Evolutionary conservation across 331 rosid genomes (phyloP), one percentile per base, ranked within the genome.

Genomic region (Malus hybrid): DNA sequence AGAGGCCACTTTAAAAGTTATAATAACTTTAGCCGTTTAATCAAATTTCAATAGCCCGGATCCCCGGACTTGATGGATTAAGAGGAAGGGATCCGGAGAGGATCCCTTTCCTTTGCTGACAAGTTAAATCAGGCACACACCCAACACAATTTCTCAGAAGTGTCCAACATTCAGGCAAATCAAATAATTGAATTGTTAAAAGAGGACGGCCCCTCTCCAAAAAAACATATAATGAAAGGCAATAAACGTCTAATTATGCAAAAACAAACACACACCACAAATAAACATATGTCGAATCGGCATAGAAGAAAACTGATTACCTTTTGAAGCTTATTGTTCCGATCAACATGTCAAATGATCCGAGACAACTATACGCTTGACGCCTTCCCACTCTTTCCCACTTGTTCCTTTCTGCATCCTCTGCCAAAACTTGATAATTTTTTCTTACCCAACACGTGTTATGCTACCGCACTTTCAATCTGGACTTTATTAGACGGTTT

Each of bases 61-160:
- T 36, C 11, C 1, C 1, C 11, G 1, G 1, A 8, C 42, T 36
- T 36, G 42, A 3, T 36, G 42, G 11, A 36, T 36, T 36, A 36
- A 10, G 3, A 34, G 42, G 42, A 34, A 34, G 10, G 10, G 42
- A 34, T 34, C 42, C 42, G 42, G 10, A 34, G 42, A 7, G 42
- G 42, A 34, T 34, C 42, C 11, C 42, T 36, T 36, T 8, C 11
- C 42, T 36, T 34, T 34, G 42, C 3, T 36, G 42, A 36, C 42
- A 36, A 36, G 42, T 46, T 73, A 73, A 61, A 73, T 56, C 58
- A 60, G n/a, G 68, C 76, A 42, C 46, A 56, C 61, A n/a, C 28
- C 44, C 2, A 61, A 73, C 57, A 24, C 77, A 26, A 22, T 64
- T 48, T 24, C 44, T 26, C 1, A 1, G 3, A 24, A 62, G 61